Conservation (phyloP, 306 rosid species). For the Rubus parviflorus region DNA sequence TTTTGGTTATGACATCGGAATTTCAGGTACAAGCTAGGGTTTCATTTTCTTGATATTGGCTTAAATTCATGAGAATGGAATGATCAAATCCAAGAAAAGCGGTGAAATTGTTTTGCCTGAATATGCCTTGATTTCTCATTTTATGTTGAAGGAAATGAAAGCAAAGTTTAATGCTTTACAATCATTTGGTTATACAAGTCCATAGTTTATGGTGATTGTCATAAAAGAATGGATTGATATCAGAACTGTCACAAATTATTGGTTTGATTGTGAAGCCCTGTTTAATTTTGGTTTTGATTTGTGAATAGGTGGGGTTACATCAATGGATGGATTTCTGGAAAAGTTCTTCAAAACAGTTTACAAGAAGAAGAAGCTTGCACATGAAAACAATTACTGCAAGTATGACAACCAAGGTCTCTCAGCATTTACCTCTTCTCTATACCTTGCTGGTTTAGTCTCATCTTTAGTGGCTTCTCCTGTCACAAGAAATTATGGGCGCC, state of each 20-base stretch:
- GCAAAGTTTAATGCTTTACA: background rate
- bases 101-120: too few species aligned
- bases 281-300: background rate
- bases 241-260: background rate
- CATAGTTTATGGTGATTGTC: background rate
- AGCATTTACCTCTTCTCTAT: slow-evolving; percentile 86
- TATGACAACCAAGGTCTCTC: slow-evolving; percentile 80
- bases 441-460: slow-evolving; percentile 85
- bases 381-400: slow-evolving; percentile 90
- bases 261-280: background rate
- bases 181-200: background rate
- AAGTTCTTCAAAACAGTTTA: slow-evolving; percentile 70
- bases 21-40: slow-evolving; percentile 65
- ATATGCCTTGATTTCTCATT: too few species aligned
- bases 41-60: background rate
- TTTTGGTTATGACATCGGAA: slow-evolving; percentile 82
- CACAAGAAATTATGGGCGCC: slow-evolving; percentile 71
- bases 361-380: slow-evolving; percentile 57
- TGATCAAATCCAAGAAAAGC: background rate
- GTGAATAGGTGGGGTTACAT: slow-evolving; percentile 82
- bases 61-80: background rate
- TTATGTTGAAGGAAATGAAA: too few species aligned
- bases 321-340: slow-evolving; percentile 80
- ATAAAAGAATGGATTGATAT: background rate
- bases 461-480: slow-evolving; percentile 74